Conservation (phyloP, 2,329 filamentous ascomycete genomes). For the Camptophora hylomeconis region DNA sequence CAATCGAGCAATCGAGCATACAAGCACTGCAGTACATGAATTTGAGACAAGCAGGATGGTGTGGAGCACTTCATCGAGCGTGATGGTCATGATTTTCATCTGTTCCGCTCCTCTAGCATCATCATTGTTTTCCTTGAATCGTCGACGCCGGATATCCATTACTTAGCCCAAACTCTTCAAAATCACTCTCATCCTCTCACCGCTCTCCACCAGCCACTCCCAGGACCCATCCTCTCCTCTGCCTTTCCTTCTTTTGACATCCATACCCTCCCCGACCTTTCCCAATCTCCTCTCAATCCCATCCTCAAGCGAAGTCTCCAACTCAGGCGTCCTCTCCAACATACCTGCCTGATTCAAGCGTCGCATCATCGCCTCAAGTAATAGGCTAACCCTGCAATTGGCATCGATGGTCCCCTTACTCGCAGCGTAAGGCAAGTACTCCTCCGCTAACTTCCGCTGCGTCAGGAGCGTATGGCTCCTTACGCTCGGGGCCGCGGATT, state of each 20-base stretch:
- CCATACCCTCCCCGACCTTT: slow-evolving; percentile 23
- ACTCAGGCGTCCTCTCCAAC: slow-evolving; percentile 20
- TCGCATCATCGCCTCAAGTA: slow-evolving; percentile 53
- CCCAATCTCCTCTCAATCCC: slow-evolving; percentile 40
- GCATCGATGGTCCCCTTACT: slow-evolving; percentile 48
- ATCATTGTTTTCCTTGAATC: too few species aligned
- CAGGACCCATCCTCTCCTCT: slow-evolving; percentile 23
- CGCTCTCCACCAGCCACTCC: slow-evolving; percentile 29
- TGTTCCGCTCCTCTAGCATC: too few species aligned
- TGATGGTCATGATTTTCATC: too few species aligned
- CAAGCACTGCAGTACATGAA: too few species aligned
- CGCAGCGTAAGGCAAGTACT: slow-evolving; percentile 55
- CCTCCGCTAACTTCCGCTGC: slow-evolving; percentile 38
- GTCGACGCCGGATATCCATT: too few species aligned
- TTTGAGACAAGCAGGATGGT: too few species aligned
- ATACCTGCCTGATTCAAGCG: slow-evolving; percentile 30
- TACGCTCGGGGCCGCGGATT: slow-evolving; percentile 26
- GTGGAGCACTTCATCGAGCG: too few species aligned
- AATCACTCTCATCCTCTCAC: slow-evolving; percentile 25
- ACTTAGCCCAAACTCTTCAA: too few species aligned
- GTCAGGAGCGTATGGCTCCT: slow-evolving; percentile 31
- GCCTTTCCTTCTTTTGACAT: slow-evolving; percentile 21
- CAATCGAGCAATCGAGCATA: too few species aligned
- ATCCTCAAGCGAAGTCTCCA: slow-evolving; percentile 35
- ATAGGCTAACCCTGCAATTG: slow-evolving; percentile 59